Conservation (phyloP, 2,329 filamentous ascomycete genomes). For the Hypoxylon sp. region DNA sequence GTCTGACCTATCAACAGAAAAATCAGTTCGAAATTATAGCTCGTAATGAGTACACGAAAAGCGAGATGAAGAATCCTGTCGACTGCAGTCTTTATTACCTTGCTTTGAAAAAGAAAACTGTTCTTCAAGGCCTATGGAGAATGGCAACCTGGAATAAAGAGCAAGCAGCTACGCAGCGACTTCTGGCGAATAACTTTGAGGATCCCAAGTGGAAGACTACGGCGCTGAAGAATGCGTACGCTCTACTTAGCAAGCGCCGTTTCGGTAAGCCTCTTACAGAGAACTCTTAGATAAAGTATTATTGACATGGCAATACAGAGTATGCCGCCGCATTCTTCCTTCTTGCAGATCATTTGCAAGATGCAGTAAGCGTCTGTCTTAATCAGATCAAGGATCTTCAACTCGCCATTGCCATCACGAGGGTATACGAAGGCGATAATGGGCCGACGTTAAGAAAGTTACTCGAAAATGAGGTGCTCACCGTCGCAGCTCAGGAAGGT, state of each 20-base stretch:
- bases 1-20: constrained; percentile 62
- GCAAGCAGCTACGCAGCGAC: constrained; percentile 81
- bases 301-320: constrained; percentile 70
- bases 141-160: constrained; percentile 93
- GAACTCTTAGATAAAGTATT: background rate
- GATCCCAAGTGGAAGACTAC: constrained; percentile 89
- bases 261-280: constrained; percentile 72
- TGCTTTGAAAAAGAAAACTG: constrained; percentile 89
- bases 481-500: constrained; percentile 81
- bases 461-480: constrained; percentile 83
- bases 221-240: constrained; percentile 96
- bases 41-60: constrained; percentile 91
- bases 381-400: constrained; percentile 91
- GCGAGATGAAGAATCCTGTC: constrained; percentile 88
- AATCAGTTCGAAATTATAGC: constrained; percentile 91
- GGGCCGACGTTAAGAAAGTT: constrained; percentile 81
- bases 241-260: constrained; percentile 88
- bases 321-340: constrained; percentile 98
- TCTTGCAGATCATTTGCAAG: constrained; percentile 84
- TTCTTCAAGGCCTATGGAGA: constrained; percentile 92
- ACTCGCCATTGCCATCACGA: constrained; percentile 87
- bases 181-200: constrained; percentile 92
- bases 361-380: constrained; percentile 88
- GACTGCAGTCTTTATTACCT: constrained; percentile 94
- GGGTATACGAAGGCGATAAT: constrained; percentile 89